These are phyloP conservation scores for Artemisia argyi DNA, from an alignment of 129 eudicot genomes.

Conservation along the genomic window DNA sequence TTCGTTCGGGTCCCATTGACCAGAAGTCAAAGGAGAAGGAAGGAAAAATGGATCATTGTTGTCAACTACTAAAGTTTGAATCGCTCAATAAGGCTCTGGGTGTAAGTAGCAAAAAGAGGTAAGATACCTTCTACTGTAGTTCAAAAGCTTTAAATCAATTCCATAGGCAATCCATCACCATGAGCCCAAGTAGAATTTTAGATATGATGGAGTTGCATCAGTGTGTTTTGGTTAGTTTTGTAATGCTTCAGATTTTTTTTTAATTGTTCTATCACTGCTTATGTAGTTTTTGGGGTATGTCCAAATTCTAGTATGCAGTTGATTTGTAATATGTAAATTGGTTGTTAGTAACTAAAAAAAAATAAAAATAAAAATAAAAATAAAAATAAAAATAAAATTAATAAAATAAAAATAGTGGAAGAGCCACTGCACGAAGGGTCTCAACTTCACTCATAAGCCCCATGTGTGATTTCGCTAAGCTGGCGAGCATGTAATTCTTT, in stretches of 20 bases:
- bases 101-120: constrained; percentile 36
- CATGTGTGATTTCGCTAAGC: constrained; percentile 51
- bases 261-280: too few relatives aligned
- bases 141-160: constrained; percentile 51
- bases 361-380: too few relatives aligned
- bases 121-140: constrained; percentile 30
- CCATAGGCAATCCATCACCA: constrained; percentile 63
- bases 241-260: too few relatives aligned
- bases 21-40: constrained; percentile 28
- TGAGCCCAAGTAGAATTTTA: constrained; percentile 43
- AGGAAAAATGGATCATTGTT: constrained; percentile 33
- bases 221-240: too few relatives aligned
- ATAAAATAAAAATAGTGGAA: too few relatives aligned
- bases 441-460: constrained; percentile 49
- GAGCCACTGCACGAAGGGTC: constrained; percentile 30
- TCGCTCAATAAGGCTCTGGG: constrained; percentile 37
- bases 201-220: too few relatives aligned
- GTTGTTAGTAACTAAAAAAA: too few relatives aligned
- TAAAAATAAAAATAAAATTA: too few relatives aligned
- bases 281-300: too few relatives aligned
- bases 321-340: too few relatives aligned
- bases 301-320: too few relatives aligned
- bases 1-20: constrained; percentile 50
- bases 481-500: constrained; percentile 47
- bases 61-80: constrained; percentile 16